Conservation (phyloP, 2,329 filamentous ascomycete genomes). For the Epichloe coenophiala region DNA sequence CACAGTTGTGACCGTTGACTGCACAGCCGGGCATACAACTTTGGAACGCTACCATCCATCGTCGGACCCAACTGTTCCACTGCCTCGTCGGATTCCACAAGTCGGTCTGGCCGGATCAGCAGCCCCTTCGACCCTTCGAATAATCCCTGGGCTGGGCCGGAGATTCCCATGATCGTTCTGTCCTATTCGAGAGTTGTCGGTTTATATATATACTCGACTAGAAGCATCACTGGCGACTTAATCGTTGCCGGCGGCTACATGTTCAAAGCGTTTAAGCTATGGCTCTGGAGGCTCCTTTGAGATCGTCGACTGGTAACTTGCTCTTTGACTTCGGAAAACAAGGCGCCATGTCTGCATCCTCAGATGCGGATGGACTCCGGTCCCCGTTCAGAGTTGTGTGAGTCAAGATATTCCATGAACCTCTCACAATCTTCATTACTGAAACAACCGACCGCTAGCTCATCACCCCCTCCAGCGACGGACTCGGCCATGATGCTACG, state of each 20-base stretch:
- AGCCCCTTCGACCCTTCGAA: not conserved
- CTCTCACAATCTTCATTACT: conserved; percentile 4
- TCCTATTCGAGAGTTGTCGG: not conserved
- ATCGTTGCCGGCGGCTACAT: not conserved
- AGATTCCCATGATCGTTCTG: conserved; percentile 8
- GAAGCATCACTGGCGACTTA: not conserved
- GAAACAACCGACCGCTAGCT: conserved; percentile 12
- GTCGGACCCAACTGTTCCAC: not conserved
- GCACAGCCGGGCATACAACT: conserved; percentile 2
- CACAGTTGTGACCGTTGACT: not conserved
- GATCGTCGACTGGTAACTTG: conserved; percentile 43
- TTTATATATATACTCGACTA: not conserved
- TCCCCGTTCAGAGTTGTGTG: conserved; percentile 40
- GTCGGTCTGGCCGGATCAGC: not conserved
- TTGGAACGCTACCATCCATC: conserved; percentile 1
- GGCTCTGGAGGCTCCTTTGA: conserved; percentile 39
- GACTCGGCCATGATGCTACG: conserved; percentile 39
- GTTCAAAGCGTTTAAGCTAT: conserved; percentile 10
- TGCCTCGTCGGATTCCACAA: not conserved
- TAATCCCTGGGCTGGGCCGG: conserved; percentile 7
- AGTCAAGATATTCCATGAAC: conserved; percentile 10
- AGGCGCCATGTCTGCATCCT: conserved; percentile 39
- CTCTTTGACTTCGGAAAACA: conserved; percentile 28
- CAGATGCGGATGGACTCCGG: conserved; percentile 35
- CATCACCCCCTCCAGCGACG: conserved; percentile 22